Conservation (phyloP, 352 stramenopile genomes). For the Blastocystis sp. region DNA sequence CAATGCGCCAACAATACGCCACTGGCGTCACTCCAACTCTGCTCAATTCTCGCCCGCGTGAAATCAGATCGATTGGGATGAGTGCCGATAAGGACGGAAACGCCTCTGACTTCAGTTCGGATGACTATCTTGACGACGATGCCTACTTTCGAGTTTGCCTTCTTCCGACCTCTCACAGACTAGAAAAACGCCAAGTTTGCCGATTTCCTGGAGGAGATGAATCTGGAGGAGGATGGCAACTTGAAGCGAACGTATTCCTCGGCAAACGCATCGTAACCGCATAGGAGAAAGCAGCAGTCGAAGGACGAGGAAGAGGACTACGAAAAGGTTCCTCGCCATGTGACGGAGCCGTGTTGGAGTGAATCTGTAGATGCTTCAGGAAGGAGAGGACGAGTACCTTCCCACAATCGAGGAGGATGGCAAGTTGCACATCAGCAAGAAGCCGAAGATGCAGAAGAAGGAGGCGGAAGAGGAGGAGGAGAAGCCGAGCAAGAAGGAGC, state of each 20-base stretch:
- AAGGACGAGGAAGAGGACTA: constrained; percentile 10
- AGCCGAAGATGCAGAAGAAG: background rate
- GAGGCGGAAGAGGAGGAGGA: background rate
- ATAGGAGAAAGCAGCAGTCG: background rate
- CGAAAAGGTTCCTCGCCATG: constrained; percentile 8
- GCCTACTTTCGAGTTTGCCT: background rate
- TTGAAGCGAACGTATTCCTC: background rate
- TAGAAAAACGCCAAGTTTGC: constrained; percentile 50
- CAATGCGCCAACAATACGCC: background rate
- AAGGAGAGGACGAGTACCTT: constrained; percentile 14
- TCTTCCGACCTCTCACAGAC: background rate
- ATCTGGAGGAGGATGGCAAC: background rate
- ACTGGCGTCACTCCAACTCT: too few species aligned
- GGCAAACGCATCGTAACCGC: background rate
- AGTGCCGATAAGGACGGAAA: background rate
- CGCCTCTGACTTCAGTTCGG: background rate
- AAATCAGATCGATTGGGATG: background rate
- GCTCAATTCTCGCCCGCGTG: background rate
- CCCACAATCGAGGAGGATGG: constrained; percentile 36
- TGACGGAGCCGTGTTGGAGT: background rate
- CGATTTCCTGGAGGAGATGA: constrained; percentile 19
- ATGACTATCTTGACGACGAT: constrained; percentile 36
- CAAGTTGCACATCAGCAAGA: background rate
- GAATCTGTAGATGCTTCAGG: background rate
- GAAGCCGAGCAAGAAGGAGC: background rate